Evolutionary conservation across 208 protist genomes (phyloP).

Genomic region (Crithidia fasciculata): DNA sequence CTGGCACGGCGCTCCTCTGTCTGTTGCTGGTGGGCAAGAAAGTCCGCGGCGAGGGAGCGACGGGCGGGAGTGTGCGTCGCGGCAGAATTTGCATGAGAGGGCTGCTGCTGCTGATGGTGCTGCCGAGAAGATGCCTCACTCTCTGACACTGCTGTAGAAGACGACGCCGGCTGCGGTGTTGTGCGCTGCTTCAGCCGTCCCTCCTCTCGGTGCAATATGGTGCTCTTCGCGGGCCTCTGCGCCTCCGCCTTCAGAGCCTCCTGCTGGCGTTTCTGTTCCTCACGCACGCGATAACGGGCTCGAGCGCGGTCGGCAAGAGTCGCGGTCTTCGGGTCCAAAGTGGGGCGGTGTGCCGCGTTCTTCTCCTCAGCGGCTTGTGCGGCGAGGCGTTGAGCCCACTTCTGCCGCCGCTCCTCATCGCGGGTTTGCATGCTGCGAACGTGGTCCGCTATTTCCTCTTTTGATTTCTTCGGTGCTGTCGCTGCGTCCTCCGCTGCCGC

Average conservation of each 20-base stretch:
- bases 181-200: too few species aligned
- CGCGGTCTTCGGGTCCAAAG: slow-evolving; percentile 28
- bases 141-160: background rate
- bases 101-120: background rate
- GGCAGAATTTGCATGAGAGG: background rate
- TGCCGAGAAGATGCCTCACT: background rate
- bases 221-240: background rate
- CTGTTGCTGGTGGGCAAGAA: slow-evolving; percentile 41
- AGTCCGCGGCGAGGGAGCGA: slow-evolving; percentile 2
- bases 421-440: slow-evolving; percentile 29
- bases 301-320: slow-evolving; percentile 43
- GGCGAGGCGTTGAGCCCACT: slow-evolving; percentile 22
- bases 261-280: slow-evolving; percentile 5
- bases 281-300: slow-evolving; percentile 21
- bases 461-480: slow-evolving; percentile 7
- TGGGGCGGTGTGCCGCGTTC: background rate
- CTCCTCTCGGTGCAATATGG: background rate
- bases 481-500: background rate
- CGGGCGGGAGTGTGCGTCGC: background rate
- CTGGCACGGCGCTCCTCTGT: slow-evolving; percentile 29
- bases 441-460: slow-evolving; percentile 29
- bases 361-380: slow-evolving; percentile 20
- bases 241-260: background rate
- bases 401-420: slow-evolving; percentile 30
- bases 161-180: background rate